phyloP scores from a whole-genome alignment of 371 early-diverging fungal genomes.

The Catenaria anguillulae region DNA sequence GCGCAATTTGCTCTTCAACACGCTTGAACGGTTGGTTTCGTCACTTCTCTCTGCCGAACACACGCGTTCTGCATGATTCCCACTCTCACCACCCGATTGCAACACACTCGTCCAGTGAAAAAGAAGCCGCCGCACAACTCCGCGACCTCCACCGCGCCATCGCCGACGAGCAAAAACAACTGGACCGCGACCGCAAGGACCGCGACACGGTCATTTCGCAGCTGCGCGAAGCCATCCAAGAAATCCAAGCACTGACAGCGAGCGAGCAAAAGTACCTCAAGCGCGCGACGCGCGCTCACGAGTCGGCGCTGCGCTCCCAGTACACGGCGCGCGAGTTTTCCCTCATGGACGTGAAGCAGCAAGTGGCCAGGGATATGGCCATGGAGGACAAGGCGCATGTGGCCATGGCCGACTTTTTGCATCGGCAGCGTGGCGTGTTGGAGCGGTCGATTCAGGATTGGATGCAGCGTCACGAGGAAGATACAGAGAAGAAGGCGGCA shows the following conservation, averaged over 20 bases:
- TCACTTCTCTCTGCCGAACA: neutral
- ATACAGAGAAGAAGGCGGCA: constrained; percentile 30
- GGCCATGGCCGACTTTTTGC: constrained; percentile 25
- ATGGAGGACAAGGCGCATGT: constrained; percentile 28
- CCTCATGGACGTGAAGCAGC: constrained; percentile 15
- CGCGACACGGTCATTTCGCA: constrained; percentile 35
- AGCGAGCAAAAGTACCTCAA: constrained; percentile 40
- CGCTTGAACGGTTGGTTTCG: constrained; percentile 21
- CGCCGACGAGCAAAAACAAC: constrained; percentile 3
- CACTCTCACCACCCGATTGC: no score
- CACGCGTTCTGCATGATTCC: constrained; percentile 6
- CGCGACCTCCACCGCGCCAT: constrained; percentile 26
- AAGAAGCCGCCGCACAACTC: constrained; percentile 24
- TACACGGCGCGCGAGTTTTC: constrained; percentile 19
- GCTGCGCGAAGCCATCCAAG: constrained; percentile 38
- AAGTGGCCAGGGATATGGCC: constrained; percentile 16
- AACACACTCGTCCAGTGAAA: constrained; percentile 23
- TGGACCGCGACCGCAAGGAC: constrained; percentile 24
- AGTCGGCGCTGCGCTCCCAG: constrained; percentile 21
- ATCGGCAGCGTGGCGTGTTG: constrained; percentile 21
- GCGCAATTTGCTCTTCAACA: constrained; percentile 27
- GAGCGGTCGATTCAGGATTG: constrained; percentile 36
- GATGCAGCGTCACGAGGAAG: constrained; percentile 38
- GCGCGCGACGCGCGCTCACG: constrained; percentile 36
- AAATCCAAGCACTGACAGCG: constrained; percentile 31